phyloP scores from a whole-genome alignment of 2,329 filamentous ascomycete species.

The Leptographium wingfieldii region DNA sequence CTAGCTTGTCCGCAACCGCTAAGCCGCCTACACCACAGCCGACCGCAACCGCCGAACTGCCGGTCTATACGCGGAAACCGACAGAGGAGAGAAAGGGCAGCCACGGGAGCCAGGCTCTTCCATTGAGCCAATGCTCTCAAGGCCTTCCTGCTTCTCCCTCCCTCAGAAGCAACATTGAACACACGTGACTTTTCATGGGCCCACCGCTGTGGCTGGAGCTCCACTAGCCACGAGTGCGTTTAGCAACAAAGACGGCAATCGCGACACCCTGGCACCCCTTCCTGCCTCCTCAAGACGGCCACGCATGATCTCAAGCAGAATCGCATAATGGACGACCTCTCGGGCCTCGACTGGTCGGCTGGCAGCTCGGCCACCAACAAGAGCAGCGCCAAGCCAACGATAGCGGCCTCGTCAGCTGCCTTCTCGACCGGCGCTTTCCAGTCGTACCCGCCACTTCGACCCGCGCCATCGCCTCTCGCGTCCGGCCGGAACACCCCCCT shows the following conservation, averaged over 20 bases:
- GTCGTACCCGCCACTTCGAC: slow-evolving; percentile 38
- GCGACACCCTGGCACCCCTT: neutral
- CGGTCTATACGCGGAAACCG: no score
- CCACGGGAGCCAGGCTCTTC: neutral
- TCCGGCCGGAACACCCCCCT: slow-evolving; percentile 46
- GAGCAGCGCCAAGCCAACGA: slow-evolving; percentile 8
- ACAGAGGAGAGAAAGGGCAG: neutral
- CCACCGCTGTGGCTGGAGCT: neutral
- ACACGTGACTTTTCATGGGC: neutral
- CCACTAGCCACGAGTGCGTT: neutral
- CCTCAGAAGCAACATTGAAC: neutral
- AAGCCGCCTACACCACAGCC: neutral
- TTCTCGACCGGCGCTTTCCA: slow-evolving; percentile 22
- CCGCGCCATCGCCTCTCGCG: slow-evolving; percentile 41
- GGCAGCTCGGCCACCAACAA: slow-evolving; percentile 19
- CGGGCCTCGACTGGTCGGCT: slow-evolving; percentile 45
- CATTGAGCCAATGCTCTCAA: neutral
- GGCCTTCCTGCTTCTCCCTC: neutral
- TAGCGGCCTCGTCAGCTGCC: slow-evolving; percentile 20
- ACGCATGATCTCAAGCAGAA: neutral
- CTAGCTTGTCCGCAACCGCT: neutral
- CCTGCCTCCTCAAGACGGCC: neutral
- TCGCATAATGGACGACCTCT: slow-evolving; percentile 46
- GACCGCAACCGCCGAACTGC: no score
- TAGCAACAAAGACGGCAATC: neutral